Conservation (phyloP, 169 alveolate genomes). For the Nephromyces sp. region DNA sequence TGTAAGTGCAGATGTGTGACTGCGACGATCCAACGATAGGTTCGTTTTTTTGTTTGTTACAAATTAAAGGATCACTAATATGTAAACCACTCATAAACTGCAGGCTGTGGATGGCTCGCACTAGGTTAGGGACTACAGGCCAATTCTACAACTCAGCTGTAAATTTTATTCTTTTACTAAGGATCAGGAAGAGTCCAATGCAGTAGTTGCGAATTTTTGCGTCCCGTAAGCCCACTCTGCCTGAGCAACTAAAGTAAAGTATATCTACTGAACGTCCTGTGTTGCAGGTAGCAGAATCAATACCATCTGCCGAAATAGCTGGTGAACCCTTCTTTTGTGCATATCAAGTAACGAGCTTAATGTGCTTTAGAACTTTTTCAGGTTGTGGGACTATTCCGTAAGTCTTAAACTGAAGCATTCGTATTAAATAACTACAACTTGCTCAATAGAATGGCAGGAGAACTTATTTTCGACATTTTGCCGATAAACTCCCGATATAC, state of each 20-base stretch:
- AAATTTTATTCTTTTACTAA: background rate
- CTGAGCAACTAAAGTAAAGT: background rate
- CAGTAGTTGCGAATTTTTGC: background rate
- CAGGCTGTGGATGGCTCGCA: background rate
- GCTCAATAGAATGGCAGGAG: no score
- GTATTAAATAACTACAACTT: no score
- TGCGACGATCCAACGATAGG: background rate
- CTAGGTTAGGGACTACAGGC: background rate
- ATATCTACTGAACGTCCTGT: background rate
- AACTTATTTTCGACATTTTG: no score
- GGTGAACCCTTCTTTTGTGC: background rate
- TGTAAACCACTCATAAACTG: no score
- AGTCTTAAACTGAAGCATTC: no score
- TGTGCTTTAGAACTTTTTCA: background rate
- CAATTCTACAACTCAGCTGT: background rate
- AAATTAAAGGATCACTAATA: no score
- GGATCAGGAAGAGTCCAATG: background rate
- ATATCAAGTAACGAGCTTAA: background rate
- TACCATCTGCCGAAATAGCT: background rate
- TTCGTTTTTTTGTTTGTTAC: no score
- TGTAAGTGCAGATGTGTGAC: no score
- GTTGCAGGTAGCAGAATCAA: background rate
- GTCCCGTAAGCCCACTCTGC: background rate
- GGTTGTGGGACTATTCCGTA: background rate
- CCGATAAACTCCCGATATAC: no score